A percentile compares a stretch with the other conserved stretches of the same genome.
These are phyloP conservation scores for Nigrospora osmanthi DNA, from an alignment of 2,329 filamentous ascomycete species.

Conservation along the genomic window DNA sequence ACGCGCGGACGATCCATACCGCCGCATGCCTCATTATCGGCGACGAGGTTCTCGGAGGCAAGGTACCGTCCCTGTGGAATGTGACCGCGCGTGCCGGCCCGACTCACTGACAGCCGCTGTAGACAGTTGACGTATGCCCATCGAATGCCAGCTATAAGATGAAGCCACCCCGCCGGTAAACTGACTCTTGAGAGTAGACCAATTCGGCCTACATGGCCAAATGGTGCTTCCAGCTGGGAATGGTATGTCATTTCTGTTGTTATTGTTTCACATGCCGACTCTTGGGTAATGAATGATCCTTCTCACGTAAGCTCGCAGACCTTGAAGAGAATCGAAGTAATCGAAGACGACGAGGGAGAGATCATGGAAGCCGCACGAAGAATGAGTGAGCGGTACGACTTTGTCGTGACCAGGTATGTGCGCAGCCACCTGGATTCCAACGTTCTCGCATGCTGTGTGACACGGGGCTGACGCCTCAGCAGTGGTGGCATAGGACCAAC, in stretches of 20 bases:
- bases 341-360: constrained; percentile 84
- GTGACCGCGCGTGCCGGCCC: neutral
- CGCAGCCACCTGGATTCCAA: neutral
- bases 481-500: constrained; percentile 92
- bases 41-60: constrained; percentile 93
- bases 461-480: constrained; percentile 6
- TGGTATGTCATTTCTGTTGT: constrained; percentile 32
- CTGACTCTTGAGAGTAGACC: constrained; percentile 33
- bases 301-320: constrained; percentile 31
- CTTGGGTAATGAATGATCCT: neutral
- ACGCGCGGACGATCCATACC: constrained; percentile 68
- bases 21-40: constrained; percentile 92
- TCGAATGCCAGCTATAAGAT: no score
- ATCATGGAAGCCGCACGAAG: constrained; percentile 81
- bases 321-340: constrained; percentile 83
- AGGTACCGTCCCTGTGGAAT: constrained; percentile 46
- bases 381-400: constrained; percentile 87
- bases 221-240: constrained; percentile 55
- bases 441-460: neutral
- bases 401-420: constrained; percentile 73
- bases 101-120: neutral
- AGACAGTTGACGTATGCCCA: constrained; percentile 23
- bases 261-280: neutral
- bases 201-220: constrained; percentile 59
- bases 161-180: neutral